phyloP scores from a whole-genome alignment of 371 early-diverging fungal genomes.

The Spiromyces aspiralis region DNA sequence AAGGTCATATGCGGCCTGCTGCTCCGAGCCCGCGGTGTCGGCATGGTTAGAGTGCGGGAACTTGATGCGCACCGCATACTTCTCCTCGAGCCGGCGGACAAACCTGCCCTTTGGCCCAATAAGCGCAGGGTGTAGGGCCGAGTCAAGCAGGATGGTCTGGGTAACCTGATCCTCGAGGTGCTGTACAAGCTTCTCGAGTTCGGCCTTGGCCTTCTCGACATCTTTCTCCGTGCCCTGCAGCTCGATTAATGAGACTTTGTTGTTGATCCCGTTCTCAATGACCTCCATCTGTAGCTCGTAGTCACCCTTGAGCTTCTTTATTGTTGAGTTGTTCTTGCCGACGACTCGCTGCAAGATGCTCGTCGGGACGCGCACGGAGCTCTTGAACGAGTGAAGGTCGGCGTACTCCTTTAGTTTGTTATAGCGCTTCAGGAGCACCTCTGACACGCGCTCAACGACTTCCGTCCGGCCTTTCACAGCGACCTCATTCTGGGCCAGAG shows the following conservation, averaged over 20 bases:
- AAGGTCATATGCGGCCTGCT: constrained; percentile 20
- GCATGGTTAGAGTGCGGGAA: constrained; percentile 34
- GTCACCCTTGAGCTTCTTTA: constrained; percentile 59
- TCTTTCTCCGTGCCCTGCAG: constrained; percentile 67
- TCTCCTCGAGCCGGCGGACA: constrained; percentile 65
- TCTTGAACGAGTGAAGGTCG: constrained; percentile 46
- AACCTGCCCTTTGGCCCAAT: constrained; percentile 63
- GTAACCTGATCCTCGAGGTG: constrained; percentile 55
- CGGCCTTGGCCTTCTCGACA: constrained; percentile 54
- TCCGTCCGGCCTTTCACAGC: constrained; percentile 63
- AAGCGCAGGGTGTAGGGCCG: constrained; percentile 48
- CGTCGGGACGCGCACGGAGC: constrained; percentile 49
- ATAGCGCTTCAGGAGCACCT: constrained; percentile 42
- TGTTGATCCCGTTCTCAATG: constrained; percentile 9
- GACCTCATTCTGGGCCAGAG: constrained; percentile 38
- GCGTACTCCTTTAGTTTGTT: constrained; percentile 52
- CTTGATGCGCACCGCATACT: constrained; percentile 54
- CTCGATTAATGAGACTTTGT: constrained; percentile 32
- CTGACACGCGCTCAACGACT: constrained; percentile 51
- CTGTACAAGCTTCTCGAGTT: constrained; percentile 47
- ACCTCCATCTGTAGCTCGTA: constrained; percentile 68
- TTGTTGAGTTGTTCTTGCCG: constrained; percentile 70
- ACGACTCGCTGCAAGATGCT: constrained; percentile 62
- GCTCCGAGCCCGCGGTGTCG: neutral
- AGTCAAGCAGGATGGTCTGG: constrained; percentile 41